Percentiles rank a stretch among this genome's conserved stretches.
These are phyloP conservation scores for Ceratobasidium papillatum DNA, from an alignment of 1,284 basidiomycete species.

Conservation along the genomic window DNA sequence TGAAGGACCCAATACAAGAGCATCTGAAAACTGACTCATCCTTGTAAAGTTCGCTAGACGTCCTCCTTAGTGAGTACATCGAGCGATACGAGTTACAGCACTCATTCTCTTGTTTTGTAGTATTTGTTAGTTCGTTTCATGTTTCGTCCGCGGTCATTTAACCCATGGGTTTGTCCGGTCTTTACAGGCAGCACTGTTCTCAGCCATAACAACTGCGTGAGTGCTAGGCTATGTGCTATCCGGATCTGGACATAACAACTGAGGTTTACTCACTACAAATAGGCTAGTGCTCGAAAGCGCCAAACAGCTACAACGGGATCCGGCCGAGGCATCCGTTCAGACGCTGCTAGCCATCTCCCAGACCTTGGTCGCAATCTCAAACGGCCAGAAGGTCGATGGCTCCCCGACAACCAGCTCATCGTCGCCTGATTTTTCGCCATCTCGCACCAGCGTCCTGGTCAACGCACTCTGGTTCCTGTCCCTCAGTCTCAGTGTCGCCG, in stretches of 20 bases:
- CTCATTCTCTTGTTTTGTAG: background rate
- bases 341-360: background rate
- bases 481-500: slow-evolving; percentile 1
- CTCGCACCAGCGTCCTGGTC: background rate
- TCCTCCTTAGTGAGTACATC: background rate
- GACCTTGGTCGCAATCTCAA: background rate
- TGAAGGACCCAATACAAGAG: background rate
- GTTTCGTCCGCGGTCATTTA: background rate
- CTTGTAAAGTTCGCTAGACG: background rate
- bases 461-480: slow-evolving; percentile 2
- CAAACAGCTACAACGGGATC: background rate
- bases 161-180: background rate
- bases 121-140: background rate
- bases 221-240: background rate
- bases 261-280: background rate
- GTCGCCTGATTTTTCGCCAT: background rate
- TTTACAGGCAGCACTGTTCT: slow-evolving; percentile 11
- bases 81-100: background rate
- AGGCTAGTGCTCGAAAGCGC: background rate
- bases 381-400: no score
- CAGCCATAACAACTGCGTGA: background rate
- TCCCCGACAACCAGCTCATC: no score
- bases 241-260: background rate
- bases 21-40: background rate
- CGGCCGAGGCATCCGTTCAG: background rate